Evolutionary conservation across 169 alveolate species (phyloP).

Genomic region (Theileria parva): DNA sequence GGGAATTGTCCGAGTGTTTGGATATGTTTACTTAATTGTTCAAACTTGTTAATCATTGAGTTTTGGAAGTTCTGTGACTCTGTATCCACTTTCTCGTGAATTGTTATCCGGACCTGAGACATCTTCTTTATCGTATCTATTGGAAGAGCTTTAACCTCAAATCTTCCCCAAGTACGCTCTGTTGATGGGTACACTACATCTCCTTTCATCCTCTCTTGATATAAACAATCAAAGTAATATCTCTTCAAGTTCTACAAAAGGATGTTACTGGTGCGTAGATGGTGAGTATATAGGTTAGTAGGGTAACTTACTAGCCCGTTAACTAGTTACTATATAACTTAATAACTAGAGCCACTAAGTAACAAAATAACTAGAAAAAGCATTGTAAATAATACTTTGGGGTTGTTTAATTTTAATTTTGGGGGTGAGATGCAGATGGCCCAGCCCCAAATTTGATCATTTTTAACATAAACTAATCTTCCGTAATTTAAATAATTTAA

Average conservation of each 20-base stretch:
- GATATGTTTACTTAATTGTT: conserved; percentile 35
- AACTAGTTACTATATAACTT: too few relatives aligned
- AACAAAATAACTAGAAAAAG: too few relatives aligned
- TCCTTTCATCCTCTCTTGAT: conserved; percentile 6
- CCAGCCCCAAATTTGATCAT: conserved; percentile 64
- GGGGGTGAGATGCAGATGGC: conserved; percentile 61
- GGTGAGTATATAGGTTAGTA: background rate
- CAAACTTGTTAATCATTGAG: conserved; percentile 36
- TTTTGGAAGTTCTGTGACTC: conserved; percentile 30
- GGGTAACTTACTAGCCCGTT: too few relatives aligned
- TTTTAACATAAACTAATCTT: conserved; percentile 42
- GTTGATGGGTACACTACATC: conserved; percentile 9
- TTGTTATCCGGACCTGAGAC: conserved; percentile 52
- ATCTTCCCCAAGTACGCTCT: conserved; percentile 17
- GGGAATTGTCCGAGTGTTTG: conserved; percentile 70
- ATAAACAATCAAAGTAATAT: background rate
- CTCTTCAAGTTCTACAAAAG: background rate
- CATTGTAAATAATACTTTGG: background rate
- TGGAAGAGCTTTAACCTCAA: conserved; percentile 50
- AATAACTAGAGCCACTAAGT: too few relatives aligned
- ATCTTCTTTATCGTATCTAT: conserved; percentile 53
- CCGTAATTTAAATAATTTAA: conserved; percentile 50
- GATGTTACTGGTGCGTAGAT: background rate
- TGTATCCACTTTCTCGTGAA: conserved; percentile 35
- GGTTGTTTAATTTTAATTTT: conserved; percentile 21